Evolutionary conservation across 2,329 filamentous ascomycete species (phyloP), one percentile per base, ranked within the genome.

Genomic region (Xenoacremonium recifei): DNA sequence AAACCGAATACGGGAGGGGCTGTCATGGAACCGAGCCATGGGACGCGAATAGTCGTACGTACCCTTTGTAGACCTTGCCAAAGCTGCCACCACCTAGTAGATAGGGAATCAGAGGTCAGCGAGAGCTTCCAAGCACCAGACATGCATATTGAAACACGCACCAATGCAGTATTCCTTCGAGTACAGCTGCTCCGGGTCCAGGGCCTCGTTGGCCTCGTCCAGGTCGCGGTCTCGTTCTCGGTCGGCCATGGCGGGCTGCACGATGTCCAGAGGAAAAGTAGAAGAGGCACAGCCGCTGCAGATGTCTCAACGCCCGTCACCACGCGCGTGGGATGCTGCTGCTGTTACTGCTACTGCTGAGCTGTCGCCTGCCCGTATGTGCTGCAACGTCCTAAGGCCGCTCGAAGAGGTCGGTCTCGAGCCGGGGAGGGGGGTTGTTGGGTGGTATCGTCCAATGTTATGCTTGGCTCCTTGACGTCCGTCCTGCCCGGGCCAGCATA

Each of bases 21-120:
- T n/a, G 29, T 31, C n/a, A 15, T 15, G n/a, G 13, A 31, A n/a
- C n/a, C n/a, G n/a, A 15, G 29, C 13, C 15, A 7, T 7, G n/a
- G 31, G 32, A 37, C 19, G 20, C 30, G 27, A 29, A 17, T 20
- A 18, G n/a, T 47, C 30, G 39, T 37, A 42, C 47, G 35, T 75
- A 91, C 88, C 93, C 93, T 79, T 97, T 97, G 79, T 92, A 99
- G 48, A 99, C 93, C 69, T 95, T 95, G 61, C 93, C 93, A 71
- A 99, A 99, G 68, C 92, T 97, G 48, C 93, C 93, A 56, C 93
- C 93, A 56, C 93, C 92, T 90, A 58, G n/a, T 40, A 47, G 21
- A 40, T 45, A 48, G 44, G 58, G 49, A 48, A 40, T 39, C 60
- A 60, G n/a, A n/a, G 29, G 37, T 47, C 42, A 44, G 37, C 33